Evolutionary conservation across 257 asterid species (phyloP), one percentile per base, ranked within the genome.

Genomic region (Fraxinus quadrangulata): DNA sequence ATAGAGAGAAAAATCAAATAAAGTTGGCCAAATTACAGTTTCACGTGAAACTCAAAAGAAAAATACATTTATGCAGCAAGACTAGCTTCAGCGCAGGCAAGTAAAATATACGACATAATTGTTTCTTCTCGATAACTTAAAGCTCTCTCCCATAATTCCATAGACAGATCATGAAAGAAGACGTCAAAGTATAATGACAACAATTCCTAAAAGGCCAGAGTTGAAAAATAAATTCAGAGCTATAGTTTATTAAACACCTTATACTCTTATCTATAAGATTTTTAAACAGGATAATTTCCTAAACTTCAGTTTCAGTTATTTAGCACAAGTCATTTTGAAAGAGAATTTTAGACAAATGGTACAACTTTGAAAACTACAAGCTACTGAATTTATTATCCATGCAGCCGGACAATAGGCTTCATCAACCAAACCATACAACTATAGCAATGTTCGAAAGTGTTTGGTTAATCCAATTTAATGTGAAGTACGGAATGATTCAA

Each of bases 391-490:
- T 23, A 40, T 40, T 34, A 16, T 26, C 23, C 78, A 13, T 34
- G 33, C 28, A 67, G 36, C 67, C 33, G 67, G 61, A 73, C 33
- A 30, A 67, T 39, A 78, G 69, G 37, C 68, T 61, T 45, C 24
- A 37, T 63, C 30, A 37, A 23, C 59, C 30, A 73, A 12, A 19
- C 61, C 28, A 75, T 28, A n/a, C 37, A 49, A 28, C 31, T 21
- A 66, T 19, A 14, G 1, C 13, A 40, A 42, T 3, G 30, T 7
- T 65, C 28, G 31, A 45, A 34, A 79, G n/a, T 56, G 71, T 30
- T 28, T 40, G 36, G 47, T 47, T 75, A 54, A 33, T 77, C 68
- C 12, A 77, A 73, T 49, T 42, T 45, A 59, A 28, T 19, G 67
- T 37, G 65, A 75, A 75, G 61, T 66, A 54, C 54, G 73, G 28